These are phyloP conservation scores for Venturia nashicola DNA, from an alignment of 2,329 filamentous ascomycete species.

Conservation along the genomic window DNA sequence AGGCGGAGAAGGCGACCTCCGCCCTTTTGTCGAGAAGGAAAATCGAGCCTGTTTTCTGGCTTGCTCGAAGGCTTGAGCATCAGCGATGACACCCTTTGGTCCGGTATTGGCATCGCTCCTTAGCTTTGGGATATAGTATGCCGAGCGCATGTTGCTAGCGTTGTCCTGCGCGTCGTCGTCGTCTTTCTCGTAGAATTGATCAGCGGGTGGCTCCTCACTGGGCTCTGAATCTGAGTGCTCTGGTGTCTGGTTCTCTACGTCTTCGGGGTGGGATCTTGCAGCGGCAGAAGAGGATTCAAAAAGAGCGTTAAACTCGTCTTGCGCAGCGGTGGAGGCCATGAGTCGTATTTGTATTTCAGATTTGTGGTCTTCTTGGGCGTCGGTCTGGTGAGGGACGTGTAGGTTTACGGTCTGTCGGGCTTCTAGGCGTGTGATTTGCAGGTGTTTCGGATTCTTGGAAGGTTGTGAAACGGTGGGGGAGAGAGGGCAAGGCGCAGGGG, in stretches of 20 bases:
- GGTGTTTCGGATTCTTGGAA: background rate
- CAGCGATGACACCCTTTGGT: constrained; percentile 78
- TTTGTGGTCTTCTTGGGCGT: too few species aligned
- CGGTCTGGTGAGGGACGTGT: background rate
- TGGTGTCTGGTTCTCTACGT: constrained; percentile 20
- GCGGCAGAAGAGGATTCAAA: constrained; percentile 20
- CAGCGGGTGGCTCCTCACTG: background rate
- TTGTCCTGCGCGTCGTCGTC: constrained; percentile 33
- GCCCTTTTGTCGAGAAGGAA: background rate
- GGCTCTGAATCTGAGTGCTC: background rate
- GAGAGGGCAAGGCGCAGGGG: background rate
- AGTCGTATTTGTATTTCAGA: background rate
- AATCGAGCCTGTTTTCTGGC: constrained; percentile 30
- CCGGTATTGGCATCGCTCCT: constrained; percentile 61
- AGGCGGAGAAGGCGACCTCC: background rate
- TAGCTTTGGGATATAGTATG: constrained; percentile 46
- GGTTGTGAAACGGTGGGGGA: background rate
- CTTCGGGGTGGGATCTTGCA: constrained; percentile 35
- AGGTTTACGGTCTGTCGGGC: background rate
- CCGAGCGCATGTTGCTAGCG: constrained; percentile 39
- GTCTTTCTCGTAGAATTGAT: constrained; percentile 28
- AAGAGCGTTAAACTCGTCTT: constrained; percentile 40
- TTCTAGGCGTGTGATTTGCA: constrained; percentile 1
- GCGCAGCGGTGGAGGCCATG: constrained; percentile 23
- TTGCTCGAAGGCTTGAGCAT: constrained; percentile 64